Conservation (phyloP, 768 basidiomycete genomes). For the Floccularia luteovirens region DNA sequence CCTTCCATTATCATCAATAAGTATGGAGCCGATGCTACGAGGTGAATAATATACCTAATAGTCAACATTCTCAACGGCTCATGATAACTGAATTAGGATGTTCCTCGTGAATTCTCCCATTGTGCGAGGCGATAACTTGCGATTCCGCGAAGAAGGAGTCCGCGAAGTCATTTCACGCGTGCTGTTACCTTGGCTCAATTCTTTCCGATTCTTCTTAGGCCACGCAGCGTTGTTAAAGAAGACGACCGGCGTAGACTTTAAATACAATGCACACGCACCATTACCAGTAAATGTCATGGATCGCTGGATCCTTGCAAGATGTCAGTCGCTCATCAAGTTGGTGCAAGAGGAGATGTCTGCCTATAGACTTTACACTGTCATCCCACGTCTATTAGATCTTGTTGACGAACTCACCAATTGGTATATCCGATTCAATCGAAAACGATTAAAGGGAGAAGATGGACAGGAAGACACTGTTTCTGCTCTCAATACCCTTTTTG, state of each 20-base stretch:
- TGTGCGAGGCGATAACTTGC: conserved; percentile 93
- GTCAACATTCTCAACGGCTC: conserved; percentile 1
- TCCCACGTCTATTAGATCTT: conserved; percentile 87
- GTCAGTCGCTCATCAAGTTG: conserved; percentile 89
- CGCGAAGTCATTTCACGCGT: conserved; percentile 96
- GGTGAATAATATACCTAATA: conserved; percentile 32
- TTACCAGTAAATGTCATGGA: conserved; percentile 95
- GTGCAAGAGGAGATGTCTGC: conserved; percentile 95
- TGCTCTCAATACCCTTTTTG: conserved; percentile 94
- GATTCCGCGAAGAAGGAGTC: conserved; percentile 97
- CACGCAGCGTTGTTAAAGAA: conserved; percentile 86
- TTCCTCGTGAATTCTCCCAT: conserved; percentile 99
- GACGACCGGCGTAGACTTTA: conserved; percentile 66
- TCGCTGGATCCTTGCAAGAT: conserved; percentile 96
- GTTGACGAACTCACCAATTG: conserved; percentile 97
- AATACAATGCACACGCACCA: conserved; percentile 81
- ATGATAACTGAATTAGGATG: conserved; percentile 49
- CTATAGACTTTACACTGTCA: conserved; percentile 95
- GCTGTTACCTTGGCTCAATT: conserved; percentile 95
- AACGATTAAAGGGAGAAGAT: conserved; percentile 91
- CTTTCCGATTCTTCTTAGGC: conserved; percentile 98
- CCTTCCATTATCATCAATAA: conserved; percentile 84
- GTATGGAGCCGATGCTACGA: conserved; percentile 93
- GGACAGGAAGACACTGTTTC: conserved; percentile 79
- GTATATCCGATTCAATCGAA: conserved; percentile 99